These are phyloP conservation scores for Hibiscus tridactylites DNA, from an alignment of 345 rosid genomes.

Conservation along the genomic window DNA sequence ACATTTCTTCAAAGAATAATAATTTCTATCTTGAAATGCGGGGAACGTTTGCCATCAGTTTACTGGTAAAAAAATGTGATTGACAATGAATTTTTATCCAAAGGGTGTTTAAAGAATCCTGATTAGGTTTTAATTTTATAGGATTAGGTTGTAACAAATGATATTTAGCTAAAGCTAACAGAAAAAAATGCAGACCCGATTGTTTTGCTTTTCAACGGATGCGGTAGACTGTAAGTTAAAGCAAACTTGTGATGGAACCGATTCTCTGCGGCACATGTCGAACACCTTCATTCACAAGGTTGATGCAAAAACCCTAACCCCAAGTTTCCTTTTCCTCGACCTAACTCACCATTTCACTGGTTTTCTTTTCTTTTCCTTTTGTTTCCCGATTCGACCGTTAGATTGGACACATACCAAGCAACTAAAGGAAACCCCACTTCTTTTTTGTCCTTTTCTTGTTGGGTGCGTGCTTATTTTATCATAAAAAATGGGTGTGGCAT, in stretches of 20 bases:
- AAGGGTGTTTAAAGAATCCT: neutral
- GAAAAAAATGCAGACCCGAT: neutral
- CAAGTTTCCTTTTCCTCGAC: slow-evolving; percentile 36
- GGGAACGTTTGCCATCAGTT: slow-evolving; percentile 6
- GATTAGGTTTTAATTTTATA: neutral
- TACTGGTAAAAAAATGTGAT: neutral
- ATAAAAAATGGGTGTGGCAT: slow-evolving; percentile 1
- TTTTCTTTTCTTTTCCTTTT: neutral
- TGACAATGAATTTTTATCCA: slow-evolving; percentile 4
- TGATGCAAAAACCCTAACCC: slow-evolving; percentile 25
- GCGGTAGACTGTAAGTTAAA: slow-evolving; percentile 48
- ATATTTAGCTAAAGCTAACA: neutral
- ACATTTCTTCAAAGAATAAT: too few relatives aligned
- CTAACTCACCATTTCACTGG: slow-evolving; percentile 32
- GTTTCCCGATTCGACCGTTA: slow-evolving; percentile 37
- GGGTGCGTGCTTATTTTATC: slow-evolving; percentile 1
- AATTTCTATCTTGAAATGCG: neutral
- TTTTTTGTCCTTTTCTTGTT: neutral
- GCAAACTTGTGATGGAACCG: slow-evolving; percentile 26
- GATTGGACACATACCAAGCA: slow-evolving; percentile 26
- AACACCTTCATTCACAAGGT: slow-evolving; percentile 31
- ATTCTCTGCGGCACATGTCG: slow-evolving; percentile 15
- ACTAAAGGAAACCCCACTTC: slow-evolving; percentile 16
- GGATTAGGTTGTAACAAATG: neutral
- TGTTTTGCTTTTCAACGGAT: slow-evolving; percentile 14